Conservation (phyloP, 495 filamentous ascomycete species). For the Bombardia bombarda region DNA sequence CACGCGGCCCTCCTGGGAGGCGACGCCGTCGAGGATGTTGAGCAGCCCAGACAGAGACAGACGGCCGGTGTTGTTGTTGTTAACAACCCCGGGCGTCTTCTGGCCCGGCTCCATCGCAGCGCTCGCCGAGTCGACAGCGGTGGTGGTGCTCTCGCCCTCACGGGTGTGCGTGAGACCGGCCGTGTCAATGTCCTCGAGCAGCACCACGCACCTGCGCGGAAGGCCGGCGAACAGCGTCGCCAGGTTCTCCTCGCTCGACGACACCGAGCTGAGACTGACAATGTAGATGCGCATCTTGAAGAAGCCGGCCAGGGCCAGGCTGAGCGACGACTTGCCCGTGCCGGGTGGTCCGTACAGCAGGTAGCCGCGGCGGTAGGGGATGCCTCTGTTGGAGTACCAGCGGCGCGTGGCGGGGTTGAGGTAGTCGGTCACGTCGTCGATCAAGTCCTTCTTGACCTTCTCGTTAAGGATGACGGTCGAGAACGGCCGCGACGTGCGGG, state of each 20-base stretch:
- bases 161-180: slow-evolving; percentile 59
- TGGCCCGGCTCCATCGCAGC: slow-evolving; percentile 23
- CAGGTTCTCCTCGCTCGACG: slow-evolving; percentile 63
- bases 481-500: slow-evolving; percentile 63
- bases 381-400: slow-evolving; percentile 73
- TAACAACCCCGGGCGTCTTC: slow-evolving; percentile 13
- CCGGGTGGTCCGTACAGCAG: slow-evolving; percentile 89
- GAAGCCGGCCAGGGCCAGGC: slow-evolving; percentile 59
- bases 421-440: slow-evolving; percentile 84
- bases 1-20: slow-evolving; percentile 65
- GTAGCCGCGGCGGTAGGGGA: slow-evolving; percentile 71
- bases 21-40: slow-evolving; percentile 77
- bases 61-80: slow-evolving; percentile 19
- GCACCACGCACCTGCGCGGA: slow-evolving; percentile 59
- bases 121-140: background rate
- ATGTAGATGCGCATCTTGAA: slow-evolving; percentile 67
- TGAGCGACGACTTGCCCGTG: slow-evolving; percentile 56
- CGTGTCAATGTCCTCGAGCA: slow-evolving; percentile 68
- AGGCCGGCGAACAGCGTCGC: slow-evolving; percentile 60
- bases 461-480: slow-evolving; percentile 80
- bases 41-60: slow-evolving; percentile 68
- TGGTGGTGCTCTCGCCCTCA: slow-evolving; percentile 21
- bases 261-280: slow-evolving; percentile 54
- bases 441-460: slow-evolving; percentile 61
- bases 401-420: slow-evolving; percentile 64